Conservation (phyloP, 108 stramenopile genomes). For the Nitzschia inconspicua region DNA sequence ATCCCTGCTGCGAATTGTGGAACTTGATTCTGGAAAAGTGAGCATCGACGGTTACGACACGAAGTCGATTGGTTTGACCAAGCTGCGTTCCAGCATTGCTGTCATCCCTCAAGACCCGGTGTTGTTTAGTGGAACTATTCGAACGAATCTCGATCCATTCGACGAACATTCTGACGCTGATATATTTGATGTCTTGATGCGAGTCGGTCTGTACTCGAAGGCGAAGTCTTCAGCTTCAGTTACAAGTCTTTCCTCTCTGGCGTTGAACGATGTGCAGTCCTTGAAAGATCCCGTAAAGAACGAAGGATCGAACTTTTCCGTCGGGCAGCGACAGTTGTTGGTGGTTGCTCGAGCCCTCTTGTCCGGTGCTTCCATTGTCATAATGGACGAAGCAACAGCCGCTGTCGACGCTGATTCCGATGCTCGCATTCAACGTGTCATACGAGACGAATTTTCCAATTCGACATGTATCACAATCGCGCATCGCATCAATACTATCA, state of each 20-base stretch:
- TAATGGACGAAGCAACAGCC: slow-evolving; percentile 88
- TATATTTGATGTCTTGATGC: slow-evolving; percentile 55
- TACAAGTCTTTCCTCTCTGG: slow-evolving; percentile 9
- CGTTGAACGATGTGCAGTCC: slow-evolving; percentile 27
- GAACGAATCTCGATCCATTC: slow-evolving; percentile 90
- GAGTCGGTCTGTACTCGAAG: slow-evolving; percentile 46
- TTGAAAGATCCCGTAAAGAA: slow-evolving; percentile 73
- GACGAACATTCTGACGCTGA: slow-evolving; percentile 43
- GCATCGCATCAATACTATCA: slow-evolving; percentile 90
- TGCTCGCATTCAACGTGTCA: slow-evolving; percentile 74
- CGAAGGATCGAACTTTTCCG: slow-evolving; percentile 82
- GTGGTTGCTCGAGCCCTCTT: slow-evolving; percentile 91
- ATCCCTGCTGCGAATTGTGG: slow-evolving; percentile 68
- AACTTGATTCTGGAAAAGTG: slow-evolving; percentile 62
- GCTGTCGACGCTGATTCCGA: slow-evolving; percentile 91
- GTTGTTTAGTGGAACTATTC: slow-evolving; percentile 80
- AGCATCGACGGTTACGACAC: slow-evolving; percentile 83
- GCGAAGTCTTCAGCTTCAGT: slow-evolving; percentile 6
- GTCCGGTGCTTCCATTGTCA: slow-evolving; percentile 49
- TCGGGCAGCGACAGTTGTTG: slow-evolving; percentile 92
- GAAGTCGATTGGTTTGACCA: slow-evolving; percentile 55
- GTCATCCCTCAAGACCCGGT: slow-evolving; percentile 94
- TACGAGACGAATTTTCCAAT: slow-evolving; percentile 56
- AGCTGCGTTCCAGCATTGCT: slow-evolving; percentile 69
- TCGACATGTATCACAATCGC: slow-evolving; percentile 84